Evolutionary conservation across 2,329 filamentous ascomycete genomes (phyloP), one percentile per base, ranked within the genome.

Genomic region (Pyrenophora graminea): DNA sequence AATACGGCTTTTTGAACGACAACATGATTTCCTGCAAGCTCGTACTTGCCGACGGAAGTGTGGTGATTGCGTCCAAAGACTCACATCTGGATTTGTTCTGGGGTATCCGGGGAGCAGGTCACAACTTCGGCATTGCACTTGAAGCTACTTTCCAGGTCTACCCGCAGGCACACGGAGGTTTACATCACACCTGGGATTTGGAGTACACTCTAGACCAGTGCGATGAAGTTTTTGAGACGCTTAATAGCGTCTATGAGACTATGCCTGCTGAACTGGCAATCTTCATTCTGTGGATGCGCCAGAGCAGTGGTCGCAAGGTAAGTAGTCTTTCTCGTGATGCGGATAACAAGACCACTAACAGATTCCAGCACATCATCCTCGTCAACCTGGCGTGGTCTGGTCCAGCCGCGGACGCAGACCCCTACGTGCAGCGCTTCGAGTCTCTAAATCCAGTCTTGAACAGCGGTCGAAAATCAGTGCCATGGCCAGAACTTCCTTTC

Each of bases 401-500:
- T 31, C 3, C 41, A 25, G 37, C 23, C 6, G 30, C 17, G 23
- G 37, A 21, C 10, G 48, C 42, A 12, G 30, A 45, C 9, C 30
- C 41, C 6, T 50, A 39, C n/a, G 21, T 40, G 31, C 23, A 45
- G 18, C 48, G 41, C 37, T 50, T 50, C 17, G 48, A 50, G 10
- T 45, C 41, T n/a, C 17, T 50, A 15, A 2, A 2, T 15, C 48
- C 48, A 36, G 21, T 50, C 27, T 31, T 45, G 36, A 40, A 25
- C 21, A 45, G 30, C 5, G 48, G 41, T 4, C 41, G 36, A 17
- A 46, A 45, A 9, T 45, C 48, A 10, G 41, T 50, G 15, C 10
- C 48, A 17, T 50, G 48, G 48, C 48, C 48, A n/a, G 48, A 50
- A 21, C 23, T 50, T 5, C 48, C 48, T 10, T 50, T 32, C 36